These are phyloP conservation scores for Exophiala spinifera DNA, from an alignment of 2,329 filamentous ascomycete species.

Conservation along the genomic window DNA sequence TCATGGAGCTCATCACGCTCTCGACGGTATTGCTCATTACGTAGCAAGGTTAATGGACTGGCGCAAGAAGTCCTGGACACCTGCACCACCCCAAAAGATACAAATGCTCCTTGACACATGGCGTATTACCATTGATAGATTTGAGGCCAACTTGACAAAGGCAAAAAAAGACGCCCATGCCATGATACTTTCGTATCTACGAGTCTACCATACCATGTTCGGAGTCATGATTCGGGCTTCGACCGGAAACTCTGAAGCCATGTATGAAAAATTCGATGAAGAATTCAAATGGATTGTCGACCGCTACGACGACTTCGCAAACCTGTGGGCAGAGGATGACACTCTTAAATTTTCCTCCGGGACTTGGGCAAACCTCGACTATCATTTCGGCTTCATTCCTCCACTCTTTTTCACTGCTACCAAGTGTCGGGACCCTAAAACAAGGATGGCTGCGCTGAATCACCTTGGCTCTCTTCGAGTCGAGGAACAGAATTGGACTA, in stretches of 20 bases:
- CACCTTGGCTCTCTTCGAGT: constrained; percentile 10
- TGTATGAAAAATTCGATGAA: constrained; percentile 13
- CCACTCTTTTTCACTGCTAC: constrained; percentile 25
- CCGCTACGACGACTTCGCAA: constrained; percentile 12
- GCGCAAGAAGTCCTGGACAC: not conserved
- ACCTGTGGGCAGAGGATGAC: constrained; percentile 5
- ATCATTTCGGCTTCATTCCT: constrained; percentile 21
- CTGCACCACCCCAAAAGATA: constrained; percentile 6
- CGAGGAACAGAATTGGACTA: constrained; percentile 22
- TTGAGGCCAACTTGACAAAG: constrained; percentile 4
- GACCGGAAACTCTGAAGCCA: constrained; percentile 5
- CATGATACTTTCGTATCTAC: constrained; percentile 5
- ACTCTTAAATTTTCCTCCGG: constrained; percentile 7
- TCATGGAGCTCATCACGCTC: constrained; percentile 12
- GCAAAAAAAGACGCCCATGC: constrained; percentile 3
- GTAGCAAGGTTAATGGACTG: constrained; percentile 18
- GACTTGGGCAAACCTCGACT: constrained; percentile 9
- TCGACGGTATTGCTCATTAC: constrained; percentile 18
- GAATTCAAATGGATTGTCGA: constrained; percentile 20
- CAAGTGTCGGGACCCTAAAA: constrained; percentile 19
- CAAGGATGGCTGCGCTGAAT: constrained; percentile 11
- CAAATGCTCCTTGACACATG: constrained; percentile 14
- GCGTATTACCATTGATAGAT: constrained; percentile 12
- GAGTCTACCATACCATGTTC: constrained; percentile 19
- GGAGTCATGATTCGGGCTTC: constrained; percentile 17